Base-by-base conservation (phyloP, 176 grass and related monocot species). In the Ensete ventricosum region DNA sequence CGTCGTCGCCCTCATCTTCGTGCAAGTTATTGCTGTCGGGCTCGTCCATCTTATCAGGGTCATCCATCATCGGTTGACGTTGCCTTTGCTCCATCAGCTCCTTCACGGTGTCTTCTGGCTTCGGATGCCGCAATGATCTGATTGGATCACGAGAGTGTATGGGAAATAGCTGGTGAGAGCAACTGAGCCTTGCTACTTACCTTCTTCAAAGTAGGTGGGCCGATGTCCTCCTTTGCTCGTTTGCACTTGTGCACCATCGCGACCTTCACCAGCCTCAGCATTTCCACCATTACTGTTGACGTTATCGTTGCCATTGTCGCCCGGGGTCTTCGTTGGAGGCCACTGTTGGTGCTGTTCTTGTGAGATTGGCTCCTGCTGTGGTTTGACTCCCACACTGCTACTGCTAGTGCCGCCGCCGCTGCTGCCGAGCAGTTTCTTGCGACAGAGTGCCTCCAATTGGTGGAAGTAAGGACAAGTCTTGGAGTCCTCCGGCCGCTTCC, bases 391-490 rank as follows among this genome's bases (percentile, higher is more conserved):
- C 12, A 26, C 9, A 34, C 63, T 19, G 14, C 54, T 6, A 50
- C 53, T 20, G n/a, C 76, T 67, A 6, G 4, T 49, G 11, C 59
- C 49, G 54, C 1, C 59, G 51, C 66, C 66, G 14, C 66, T 20
- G 22, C 14, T 76, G 55, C 80, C 71, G 53, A 57, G 69, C 2
- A 77, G 80, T 80, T 91, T 98, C 76, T 82, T 91, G 78, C 90
- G 81, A 75, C 93, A 98, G 73, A 93, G 90, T 10, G 90, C 94
- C 14, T 98, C 86, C 82, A 98, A 85, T 82, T 98, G 90, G 75
- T 98, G 94, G 86, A 98, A 98, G 88, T 98, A 98, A 52, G 94
- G 94, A 77, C 94, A 98, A 0, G 94, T 98, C 76, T 98, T 98
- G 57, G 88, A 85, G 79, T 91, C 88, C 90, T 98, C 94, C n/a